Evolutionary conservation across 177 flowering plant genomes (phyloP).

Genomic region (Vitis hybrid): DNA sequence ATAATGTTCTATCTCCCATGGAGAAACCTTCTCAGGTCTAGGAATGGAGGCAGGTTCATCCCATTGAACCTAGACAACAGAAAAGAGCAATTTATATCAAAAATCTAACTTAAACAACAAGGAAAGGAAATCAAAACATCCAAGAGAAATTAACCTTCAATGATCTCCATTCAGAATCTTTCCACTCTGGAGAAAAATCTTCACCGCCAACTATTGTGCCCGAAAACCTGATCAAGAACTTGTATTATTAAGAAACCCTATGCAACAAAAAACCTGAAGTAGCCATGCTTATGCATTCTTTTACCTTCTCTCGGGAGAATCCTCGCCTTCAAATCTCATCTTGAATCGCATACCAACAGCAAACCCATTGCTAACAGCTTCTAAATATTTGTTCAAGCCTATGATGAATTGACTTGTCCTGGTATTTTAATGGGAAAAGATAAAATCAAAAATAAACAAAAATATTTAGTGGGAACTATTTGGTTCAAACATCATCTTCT

Average conservation of each 20-base stretch:
- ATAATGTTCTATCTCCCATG: constrained; percentile 99
- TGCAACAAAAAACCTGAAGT: not conserved
- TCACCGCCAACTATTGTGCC: constrained; percentile 89
- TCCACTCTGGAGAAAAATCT: constrained; percentile 73
- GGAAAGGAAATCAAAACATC: not conserved
- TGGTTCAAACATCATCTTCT: not conserved
- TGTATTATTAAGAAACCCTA: not conserved
- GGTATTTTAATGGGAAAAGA: constrained; percentile 7
- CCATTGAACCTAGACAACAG: constrained; percentile 76
- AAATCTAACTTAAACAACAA: not conserved
- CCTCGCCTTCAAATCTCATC: constrained; percentile 97
- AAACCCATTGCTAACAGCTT: constrained; percentile 60
- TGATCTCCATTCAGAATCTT: constrained; percentile 76
- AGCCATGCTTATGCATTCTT: not conserved
- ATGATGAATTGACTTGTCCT: constrained; percentile 95
- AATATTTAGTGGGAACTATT: not conserved
- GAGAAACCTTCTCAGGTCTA: constrained; percentile 90
- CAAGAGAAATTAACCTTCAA: constrained; percentile 50
- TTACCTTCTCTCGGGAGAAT: constrained; percentile 87
- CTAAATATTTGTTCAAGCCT: constrained; percentile 79
- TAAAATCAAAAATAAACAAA: not conserved
- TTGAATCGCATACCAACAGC: constrained; percentile 81
- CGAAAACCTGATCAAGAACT: constrained; percentile 53
- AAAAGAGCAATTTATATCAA: not conserved
- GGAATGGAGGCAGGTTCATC: constrained; percentile 78